Conservation (phyloP, 805 yeast species). For the Lipomyces kockii region DNA sequence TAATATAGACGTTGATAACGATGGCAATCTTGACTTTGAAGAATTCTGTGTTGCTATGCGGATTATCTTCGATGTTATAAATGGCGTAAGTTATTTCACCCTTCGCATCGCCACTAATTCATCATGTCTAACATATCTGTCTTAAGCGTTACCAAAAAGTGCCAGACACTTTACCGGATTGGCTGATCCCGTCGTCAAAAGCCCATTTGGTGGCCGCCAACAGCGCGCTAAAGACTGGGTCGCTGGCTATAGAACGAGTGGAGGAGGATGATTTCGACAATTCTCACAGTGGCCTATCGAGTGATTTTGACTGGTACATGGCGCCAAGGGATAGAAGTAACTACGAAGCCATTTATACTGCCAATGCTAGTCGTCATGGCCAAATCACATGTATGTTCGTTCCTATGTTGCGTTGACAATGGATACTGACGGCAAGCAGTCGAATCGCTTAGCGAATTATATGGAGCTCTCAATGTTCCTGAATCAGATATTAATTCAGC, state of each 20-base stretch:
- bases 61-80: slow-evolving; percentile 86
- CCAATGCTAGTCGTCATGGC: slow-evolving; percentile 78
- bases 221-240: slow-evolving; percentile 56
- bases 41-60: slow-evolving; percentile 98
- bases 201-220: slow-evolving; percentile 85
- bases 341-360: slow-evolving; percentile 77
- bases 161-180: slow-evolving; percentile 79
- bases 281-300: slow-evolving; percentile 66
- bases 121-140: neutral
- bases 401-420: neutral
- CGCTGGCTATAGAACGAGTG: slow-evolving; percentile 25
- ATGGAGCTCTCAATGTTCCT: slow-evolving; percentile 76
- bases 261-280: slow-evolving; percentile 53
- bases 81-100: slow-evolving; percentile 56
- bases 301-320: slow-evolving; percentile 94
- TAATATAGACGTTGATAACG: slow-evolving; percentile 77
- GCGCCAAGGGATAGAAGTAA: slow-evolving; percentile 81
- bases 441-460: slow-evolving; percentile 70
- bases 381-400: slow-evolving; percentile 59
- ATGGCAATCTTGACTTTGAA: slow-evolving; percentile 91
- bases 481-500: slow-evolving; percentile 83
- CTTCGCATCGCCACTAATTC: neutral
- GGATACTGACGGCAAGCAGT: slow-evolving; percentile 40
- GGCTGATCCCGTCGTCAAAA: slow-evolving; percentile 92
- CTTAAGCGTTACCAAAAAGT: slow-evolving; percentile 47